Evolutionary conservation across 2,329 filamentous ascomycete genomes (phyloP).

Genomic region (Colletotrichum sp.): DNA sequence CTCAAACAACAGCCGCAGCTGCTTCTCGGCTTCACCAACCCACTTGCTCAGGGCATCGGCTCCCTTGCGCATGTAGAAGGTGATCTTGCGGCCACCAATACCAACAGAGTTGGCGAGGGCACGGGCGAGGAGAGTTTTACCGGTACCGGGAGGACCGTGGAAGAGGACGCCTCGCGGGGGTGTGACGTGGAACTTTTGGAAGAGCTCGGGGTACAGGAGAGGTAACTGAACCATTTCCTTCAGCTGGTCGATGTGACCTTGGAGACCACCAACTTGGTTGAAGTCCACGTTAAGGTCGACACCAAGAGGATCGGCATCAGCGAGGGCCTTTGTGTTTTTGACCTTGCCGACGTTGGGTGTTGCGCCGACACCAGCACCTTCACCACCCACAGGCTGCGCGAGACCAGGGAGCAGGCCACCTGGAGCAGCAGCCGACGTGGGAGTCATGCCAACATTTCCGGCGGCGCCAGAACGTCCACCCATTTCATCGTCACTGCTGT

Average conservation of each 20-base stretch:
- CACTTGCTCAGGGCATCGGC: slow-evolving; percentile 98
- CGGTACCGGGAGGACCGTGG: slow-evolving; percentile 95
- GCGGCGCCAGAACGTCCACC: slow-evolving; percentile 61
- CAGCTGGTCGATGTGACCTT: slow-evolving; percentile 93
- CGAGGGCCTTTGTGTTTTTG: slow-evolving; percentile 89
- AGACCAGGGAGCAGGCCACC: slow-evolving; percentile 47
- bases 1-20: slow-evolving; percentile 91
- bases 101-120: slow-evolving; percentile 92
- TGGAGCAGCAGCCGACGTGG: slow-evolving; percentile 53
- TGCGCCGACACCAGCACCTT: slow-evolving; percentile 41
- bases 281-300: slow-evolving; percentile 94
- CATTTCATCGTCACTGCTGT: slow-evolving; percentile 95
- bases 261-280: slow-evolving; percentile 88
- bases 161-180: slow-evolving; percentile 95
- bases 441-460: slow-evolving; percentile 64
- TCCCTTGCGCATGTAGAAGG: slow-evolving; percentile 99
- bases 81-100: slow-evolving; percentile 89
- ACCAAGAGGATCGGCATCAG: slow-evolving; percentile 92
- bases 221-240: slow-evolving; percentile 99
- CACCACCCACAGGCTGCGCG: slow-evolving; percentile 35
- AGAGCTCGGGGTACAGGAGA: slow-evolving; percentile 92
- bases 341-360: slow-evolving; percentile 89
- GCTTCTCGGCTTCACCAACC: slow-evolving; percentile 97
- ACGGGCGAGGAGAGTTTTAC: slow-evolving; percentile 95
- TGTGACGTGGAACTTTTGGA: slow-evolving; percentile 88